These are phyloP conservation scores for Trichoderma breve DNA, from an alignment of 2,329 filamentous ascomycete genomes.

Conservation along the genomic window DNA sequence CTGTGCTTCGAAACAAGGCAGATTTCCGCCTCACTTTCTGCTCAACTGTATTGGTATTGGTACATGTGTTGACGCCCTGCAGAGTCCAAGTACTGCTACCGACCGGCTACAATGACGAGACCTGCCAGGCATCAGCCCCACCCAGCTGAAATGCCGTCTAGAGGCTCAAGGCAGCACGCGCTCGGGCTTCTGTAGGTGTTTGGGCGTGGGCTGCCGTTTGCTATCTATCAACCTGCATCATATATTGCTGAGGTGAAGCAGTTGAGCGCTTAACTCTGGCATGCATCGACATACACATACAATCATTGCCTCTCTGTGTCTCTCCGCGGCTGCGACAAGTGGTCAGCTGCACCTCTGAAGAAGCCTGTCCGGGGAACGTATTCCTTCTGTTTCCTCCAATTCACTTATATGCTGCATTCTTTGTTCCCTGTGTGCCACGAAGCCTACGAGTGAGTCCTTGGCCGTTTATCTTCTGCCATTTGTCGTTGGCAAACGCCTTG, in stretches of 20 bases:
- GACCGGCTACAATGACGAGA: constrained; percentile 2
- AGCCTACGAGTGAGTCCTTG: neutral
- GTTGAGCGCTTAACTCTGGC: neutral
- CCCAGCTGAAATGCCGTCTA: constrained; percentile 14
- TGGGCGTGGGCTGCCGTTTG: neutral
- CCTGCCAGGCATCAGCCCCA: constrained; percentile 19
- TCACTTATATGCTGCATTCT: neutral
- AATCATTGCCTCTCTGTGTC: neutral
- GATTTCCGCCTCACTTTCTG: constrained; percentile 12
- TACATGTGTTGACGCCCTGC: neutral
- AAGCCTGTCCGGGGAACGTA: neutral
- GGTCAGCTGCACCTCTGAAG: constrained; percentile 2
- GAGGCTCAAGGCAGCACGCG: neutral
- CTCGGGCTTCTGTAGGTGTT: neutral
- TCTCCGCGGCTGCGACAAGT: neutral
- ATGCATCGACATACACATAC: neutral
- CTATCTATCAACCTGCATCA: neutral
- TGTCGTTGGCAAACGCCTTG: neutral
- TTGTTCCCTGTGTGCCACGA: neutral
- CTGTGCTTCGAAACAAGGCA: constrained; percentile 14
- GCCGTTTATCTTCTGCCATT: neutral
- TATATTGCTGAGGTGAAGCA: neutral
- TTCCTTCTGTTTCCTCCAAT: neutral
- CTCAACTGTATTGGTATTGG: neutral
- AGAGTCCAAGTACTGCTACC: constrained; percentile 1